Evolutionary conservation across 2,329 filamentous ascomycete species (phyloP), one percentile per base, ranked within the genome.

Genomic region (Fusarium sp.): DNA sequence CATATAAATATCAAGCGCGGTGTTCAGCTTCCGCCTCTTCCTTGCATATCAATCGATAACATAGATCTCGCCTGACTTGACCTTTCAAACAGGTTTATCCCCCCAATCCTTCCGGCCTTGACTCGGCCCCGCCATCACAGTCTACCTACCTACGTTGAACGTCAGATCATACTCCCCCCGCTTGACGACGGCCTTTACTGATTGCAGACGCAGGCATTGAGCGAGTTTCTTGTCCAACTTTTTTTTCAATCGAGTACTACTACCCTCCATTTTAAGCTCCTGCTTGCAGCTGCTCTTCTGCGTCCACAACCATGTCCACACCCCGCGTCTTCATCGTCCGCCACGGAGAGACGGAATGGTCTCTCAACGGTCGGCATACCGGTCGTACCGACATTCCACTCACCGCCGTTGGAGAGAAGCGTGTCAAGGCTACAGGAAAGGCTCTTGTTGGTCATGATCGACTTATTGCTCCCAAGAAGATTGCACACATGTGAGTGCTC

Each of bases 281-380:
- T 29, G 27, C 27, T 11, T 29, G 27, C 27, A 29, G 27, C 27
- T 29, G 4, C 27, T 29, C 27, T 29, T 29, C 27, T 29, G 27
- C 27, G 27, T 29, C 27, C 10, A 29, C 27, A 29, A 29, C 27
- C 57, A 77, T 77, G 77, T 64, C 76, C 20, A 88, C 90, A 2
- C 92, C 92, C 2, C 87, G 92, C 58, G 89, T 92, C 77, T 95
- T 95, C 83, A 88, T 96, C 72, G 82, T 93, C 78, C 92, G 94
- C 73, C 94, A 97, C 77, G 95, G 94, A 81, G 93, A 97, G 83
- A 98, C 94, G 4, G 93, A 97, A 83, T 98, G 94, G 94, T 96
- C 92, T 5, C 88, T 97, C 51, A 91, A 91, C 72, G 94, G 93
- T 61, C 86, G 89, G 57, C 93, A 97, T 81, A 98, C 95, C 0